These are phyloP conservation scores for Suillus ampliporus DNA, from an alignment of 768 basidiomycete species.

Conservation along the genomic window DNA sequence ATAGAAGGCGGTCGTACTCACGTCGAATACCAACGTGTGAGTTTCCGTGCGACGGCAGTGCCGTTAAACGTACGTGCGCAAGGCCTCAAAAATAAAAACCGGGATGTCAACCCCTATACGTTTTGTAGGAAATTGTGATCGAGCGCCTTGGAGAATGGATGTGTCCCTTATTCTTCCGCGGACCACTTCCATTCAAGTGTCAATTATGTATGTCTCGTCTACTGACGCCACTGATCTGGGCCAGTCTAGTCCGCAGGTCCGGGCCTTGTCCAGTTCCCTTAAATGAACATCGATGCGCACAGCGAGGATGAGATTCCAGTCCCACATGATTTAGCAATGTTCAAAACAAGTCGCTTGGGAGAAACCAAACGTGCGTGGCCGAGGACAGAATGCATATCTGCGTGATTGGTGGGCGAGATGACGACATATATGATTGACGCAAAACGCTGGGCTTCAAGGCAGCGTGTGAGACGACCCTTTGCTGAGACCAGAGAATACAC, in stretches of 20 bases:
- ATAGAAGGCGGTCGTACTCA: not conserved
- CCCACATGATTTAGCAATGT: not conserved
- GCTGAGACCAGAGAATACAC: not conserved
- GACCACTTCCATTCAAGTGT: not conserved
- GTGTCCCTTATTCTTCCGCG: not conserved
- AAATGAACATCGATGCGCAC: not conserved
- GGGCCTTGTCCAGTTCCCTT: not conserved
- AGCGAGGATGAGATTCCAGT: not conserved
- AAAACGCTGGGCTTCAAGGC: not conserved
- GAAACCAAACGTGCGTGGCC: not conserved
- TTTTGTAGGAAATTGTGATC: not conserved
- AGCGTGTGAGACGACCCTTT: not conserved
- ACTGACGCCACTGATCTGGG: not conserved
- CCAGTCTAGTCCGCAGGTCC: not conserved
- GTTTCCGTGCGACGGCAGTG: not conserved
- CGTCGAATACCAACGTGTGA: not conserved
- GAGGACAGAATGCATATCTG: not conserved
- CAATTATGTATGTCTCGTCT: not conserved
- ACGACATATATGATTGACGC: not conserved
- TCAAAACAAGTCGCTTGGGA: not conserved
- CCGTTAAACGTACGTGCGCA: constrained; percentile 3
- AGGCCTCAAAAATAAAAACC: not conserved
- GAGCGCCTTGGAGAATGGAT: constrained; percentile 3
- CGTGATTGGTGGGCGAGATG: not conserved
- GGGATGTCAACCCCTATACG: not conserved